A percentile compares a stretch with the other conserved stretches of the same genome.
Conservation (phyloP, 768 basidiomycete genomes). For the Chiua virens region DNA sequence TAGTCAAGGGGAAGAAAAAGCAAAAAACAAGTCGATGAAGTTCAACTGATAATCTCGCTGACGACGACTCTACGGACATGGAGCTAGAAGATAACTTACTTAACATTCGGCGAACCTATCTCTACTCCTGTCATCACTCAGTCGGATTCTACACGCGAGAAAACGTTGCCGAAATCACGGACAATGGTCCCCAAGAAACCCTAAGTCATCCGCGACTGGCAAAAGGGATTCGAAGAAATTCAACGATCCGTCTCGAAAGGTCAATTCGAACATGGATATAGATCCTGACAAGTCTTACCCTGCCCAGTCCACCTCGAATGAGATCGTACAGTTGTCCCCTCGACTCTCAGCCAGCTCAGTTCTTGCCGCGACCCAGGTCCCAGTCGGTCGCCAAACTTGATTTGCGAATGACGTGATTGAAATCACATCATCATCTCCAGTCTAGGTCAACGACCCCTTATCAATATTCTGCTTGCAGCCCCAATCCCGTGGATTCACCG, state of each 20-base stretch:
- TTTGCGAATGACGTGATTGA: slow-evolving; percentile 29
- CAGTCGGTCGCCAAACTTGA: slow-evolving; percentile 23
- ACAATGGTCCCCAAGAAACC: slow-evolving; percentile 37
- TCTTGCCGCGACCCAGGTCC: neutral
- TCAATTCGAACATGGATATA: slow-evolving; percentile 52
- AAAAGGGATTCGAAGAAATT: slow-evolving; percentile 30
- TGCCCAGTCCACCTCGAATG: slow-evolving; percentile 3
- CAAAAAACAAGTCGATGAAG: slow-evolving; percentile 39
- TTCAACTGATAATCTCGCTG: slow-evolving; percentile 51
- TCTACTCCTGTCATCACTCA: slow-evolving; percentile 42
- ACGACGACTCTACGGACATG: slow-evolving; percentile 68
- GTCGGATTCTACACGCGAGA: slow-evolving; percentile 35
- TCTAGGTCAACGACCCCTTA: slow-evolving; percentile 15
- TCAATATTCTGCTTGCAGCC: neutral
- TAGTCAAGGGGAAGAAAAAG: slow-evolving; percentile 55
- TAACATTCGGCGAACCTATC: slow-evolving; percentile 49
- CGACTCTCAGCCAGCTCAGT: slow-evolving; percentile 3
- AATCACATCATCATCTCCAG: slow-evolving; percentile 32
- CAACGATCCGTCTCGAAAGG: slow-evolving; percentile 46
- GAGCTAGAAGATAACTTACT: slow-evolving; percentile 62
- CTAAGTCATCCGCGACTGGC: slow-evolving; percentile 16
- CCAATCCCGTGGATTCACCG: neutral
- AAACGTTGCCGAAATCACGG: slow-evolving; percentile 44
- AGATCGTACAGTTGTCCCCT: slow-evolving; percentile 5
- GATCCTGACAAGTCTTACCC: slow-evolving; percentile 40